Conservation (phyloP, 2,329 filamentous ascomycete species). For the Pseudogymnoascus sp. region DNA sequence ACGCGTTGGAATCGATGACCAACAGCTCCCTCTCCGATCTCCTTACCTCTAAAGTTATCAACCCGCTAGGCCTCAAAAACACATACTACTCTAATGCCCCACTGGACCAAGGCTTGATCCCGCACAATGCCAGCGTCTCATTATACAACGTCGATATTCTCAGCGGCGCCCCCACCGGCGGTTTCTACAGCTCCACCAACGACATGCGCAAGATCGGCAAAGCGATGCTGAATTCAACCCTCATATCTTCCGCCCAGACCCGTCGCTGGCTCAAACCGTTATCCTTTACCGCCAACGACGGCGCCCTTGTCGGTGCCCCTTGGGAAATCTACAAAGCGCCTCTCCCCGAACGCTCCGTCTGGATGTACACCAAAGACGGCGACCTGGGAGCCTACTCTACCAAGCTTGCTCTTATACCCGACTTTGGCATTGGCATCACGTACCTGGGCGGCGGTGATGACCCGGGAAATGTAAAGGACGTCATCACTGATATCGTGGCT, state of each 20-base stretch:
- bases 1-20: constrained; percentile 35
- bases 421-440: constrained; percentile 36
- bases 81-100: constrained; percentile 24
- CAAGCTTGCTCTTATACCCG: constrained; percentile 35
- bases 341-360: constrained; percentile 20
- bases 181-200: constrained; percentile 32
- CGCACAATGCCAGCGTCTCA: constrained; percentile 10
- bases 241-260: constrained; percentile 19
- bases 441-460: constrained; percentile 31
- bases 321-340: constrained; percentile 24
- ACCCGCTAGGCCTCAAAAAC: constrained; percentile 27
- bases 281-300: constrained; percentile 18
- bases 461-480: constrained; percentile 3
- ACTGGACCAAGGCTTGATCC: constrained; percentile 15
- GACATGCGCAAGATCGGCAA: constrained; percentile 24
- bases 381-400: constrained; percentile 34
- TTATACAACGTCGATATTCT: constrained; percentile 18
- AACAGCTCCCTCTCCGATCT: constrained; percentile 26
- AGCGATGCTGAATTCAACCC: constrained; percentile 20
- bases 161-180: constrained; percentile 25
- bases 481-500: constrained; percentile 25
- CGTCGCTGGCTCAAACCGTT: constrained; percentile 24
- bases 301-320: constrained; percentile 21
- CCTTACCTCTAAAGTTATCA: constrained; percentile 28
- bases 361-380: constrained; percentile 37